Conservation (phyloP, 495 filamentous ascomycete genomes). For the Penicillium pulvis region DNA sequence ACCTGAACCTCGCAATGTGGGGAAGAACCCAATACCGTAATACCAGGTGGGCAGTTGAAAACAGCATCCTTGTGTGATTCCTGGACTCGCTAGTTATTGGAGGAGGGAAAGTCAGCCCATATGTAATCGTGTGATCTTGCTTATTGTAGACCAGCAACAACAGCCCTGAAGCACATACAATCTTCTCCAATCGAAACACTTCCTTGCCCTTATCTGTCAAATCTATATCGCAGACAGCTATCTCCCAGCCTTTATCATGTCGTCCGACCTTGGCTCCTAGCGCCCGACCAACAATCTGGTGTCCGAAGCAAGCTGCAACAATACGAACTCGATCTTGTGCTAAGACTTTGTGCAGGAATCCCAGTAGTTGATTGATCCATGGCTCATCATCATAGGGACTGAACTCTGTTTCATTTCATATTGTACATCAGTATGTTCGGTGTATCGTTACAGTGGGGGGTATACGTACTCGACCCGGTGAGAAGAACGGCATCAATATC, state of each 20-base stretch:
- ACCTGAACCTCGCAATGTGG: conserved; percentile 73
- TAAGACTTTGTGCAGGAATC: conserved; percentile 63
- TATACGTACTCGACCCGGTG: conserved; percentile 63
- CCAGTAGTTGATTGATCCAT: conserved; percentile 77
- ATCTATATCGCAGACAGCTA: conserved; percentile 68
- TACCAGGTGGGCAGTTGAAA: conserved; percentile 60
- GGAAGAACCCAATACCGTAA: conserved; percentile 66
- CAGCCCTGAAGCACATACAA: conserved; percentile 53
- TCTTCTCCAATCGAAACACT: conserved; percentile 67
- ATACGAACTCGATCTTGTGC: conserved; percentile 62
- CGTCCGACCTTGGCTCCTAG: conserved; percentile 67
- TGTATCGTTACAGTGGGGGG: not conserved
- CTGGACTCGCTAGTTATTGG: conserved; percentile 63
- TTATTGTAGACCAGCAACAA: not conserved
- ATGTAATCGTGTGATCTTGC: not conserved
- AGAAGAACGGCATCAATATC: conserved; percentile 81
- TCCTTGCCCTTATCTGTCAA: conserved; percentile 71
- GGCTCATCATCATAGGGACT: conserved; percentile 67
- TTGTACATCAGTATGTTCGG: not conserved
- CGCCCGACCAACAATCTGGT: conserved; percentile 84
- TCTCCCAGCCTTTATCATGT: conserved; percentile 77
- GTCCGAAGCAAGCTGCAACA: conserved; percentile 87
- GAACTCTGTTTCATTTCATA: conserved; percentile 36
- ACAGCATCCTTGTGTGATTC: conserved; percentile 92
- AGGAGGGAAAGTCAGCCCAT: not conserved